phyloP scores from a whole-genome alignment of 2,329 filamentous ascomycete genomes.

The Alternaria metachromatica region DNA sequence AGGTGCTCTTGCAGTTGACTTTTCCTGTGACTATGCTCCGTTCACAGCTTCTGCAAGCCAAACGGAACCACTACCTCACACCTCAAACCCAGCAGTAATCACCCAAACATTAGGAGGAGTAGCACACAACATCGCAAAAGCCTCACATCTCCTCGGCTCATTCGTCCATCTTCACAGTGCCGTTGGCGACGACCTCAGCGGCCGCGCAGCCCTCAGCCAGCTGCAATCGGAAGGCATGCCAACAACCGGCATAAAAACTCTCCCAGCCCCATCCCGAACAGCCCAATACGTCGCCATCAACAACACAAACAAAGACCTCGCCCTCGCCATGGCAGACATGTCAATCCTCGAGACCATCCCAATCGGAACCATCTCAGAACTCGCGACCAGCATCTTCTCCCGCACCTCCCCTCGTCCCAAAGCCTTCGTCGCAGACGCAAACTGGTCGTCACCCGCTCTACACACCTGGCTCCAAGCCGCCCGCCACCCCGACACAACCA shows the following conservation, averaged over 20 bases:
- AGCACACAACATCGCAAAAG: constrained; percentile 87
- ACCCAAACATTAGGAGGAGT: constrained; percentile 87
- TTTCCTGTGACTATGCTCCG: constrained; percentile 78
- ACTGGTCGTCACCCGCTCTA: constrained; percentile 76
- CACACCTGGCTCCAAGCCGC: constrained; percentile 70
- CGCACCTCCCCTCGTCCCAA: constrained; percentile 56
- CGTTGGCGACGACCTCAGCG: constrained; percentile 80
- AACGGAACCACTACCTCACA: constrained; percentile 65
- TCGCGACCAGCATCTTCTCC: constrained; percentile 21
- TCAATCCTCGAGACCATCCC: constrained; percentile 69
- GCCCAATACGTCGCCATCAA: constrained; percentile 94
- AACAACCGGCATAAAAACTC: constrained; percentile 63
- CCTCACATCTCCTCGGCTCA: constrained; percentile 73
- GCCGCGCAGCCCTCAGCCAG: constrained; percentile 72
- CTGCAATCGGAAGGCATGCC: constrained; percentile 70
- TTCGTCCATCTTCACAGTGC: constrained; percentile 78
- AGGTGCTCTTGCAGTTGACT: constrained; percentile 87
- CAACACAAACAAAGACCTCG: constrained; percentile 78
- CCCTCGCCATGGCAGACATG: constrained; percentile 98
- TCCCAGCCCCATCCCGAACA: constrained; percentile 65
- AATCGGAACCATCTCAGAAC: constrained; percentile 16
- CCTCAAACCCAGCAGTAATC: constrained; percentile 85
- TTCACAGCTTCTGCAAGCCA: constrained; percentile 48
- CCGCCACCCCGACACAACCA: constrained; percentile 47
- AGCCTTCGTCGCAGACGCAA: constrained; percentile 86